These are phyloP conservation scores for Coccomyxa sp. DNA, from an alignment of 139 green algal species.

Conservation along the genomic window DNA sequence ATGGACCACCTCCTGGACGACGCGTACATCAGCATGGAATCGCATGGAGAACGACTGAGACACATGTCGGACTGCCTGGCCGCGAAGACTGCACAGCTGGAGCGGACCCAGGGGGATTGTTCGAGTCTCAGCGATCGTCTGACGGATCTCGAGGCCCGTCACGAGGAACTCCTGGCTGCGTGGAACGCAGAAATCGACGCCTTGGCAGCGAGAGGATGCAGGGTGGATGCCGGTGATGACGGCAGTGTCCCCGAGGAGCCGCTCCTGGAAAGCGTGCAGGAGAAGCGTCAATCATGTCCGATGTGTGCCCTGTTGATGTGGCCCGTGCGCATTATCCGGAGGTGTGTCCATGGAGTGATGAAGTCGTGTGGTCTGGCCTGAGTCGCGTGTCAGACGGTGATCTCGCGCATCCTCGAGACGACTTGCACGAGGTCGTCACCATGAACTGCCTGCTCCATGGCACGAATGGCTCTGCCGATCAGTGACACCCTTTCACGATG, in stretches of 20 bases:
- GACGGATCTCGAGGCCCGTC: background rate
- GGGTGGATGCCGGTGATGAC: background rate
- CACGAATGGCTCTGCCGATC: background rate
- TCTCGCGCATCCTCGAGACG: background rate
- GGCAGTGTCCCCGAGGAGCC: background rate
- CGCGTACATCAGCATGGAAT: background rate
- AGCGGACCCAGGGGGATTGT: background rate
- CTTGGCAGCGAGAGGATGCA: background rate
- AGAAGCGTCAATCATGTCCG: background rate
- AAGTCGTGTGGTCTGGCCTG: background rate
- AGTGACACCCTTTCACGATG: background rate
- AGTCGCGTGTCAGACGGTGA: background rate
- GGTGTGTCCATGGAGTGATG: background rate
- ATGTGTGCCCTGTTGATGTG: background rate
- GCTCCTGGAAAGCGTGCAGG: background rate
- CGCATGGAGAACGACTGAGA: background rate
- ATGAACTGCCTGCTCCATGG: background rate
- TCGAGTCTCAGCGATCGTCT: background rate
- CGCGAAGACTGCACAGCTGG: background rate
- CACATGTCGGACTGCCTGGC: background rate
- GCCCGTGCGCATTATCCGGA: background rate
- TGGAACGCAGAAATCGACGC: background rate
- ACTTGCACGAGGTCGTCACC: background rate
- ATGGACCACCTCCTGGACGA: background rate
- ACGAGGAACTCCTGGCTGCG: background rate